Conservation (phyloP, 129 eudicot genomes). For the Pittosporum tobira region DNA sequence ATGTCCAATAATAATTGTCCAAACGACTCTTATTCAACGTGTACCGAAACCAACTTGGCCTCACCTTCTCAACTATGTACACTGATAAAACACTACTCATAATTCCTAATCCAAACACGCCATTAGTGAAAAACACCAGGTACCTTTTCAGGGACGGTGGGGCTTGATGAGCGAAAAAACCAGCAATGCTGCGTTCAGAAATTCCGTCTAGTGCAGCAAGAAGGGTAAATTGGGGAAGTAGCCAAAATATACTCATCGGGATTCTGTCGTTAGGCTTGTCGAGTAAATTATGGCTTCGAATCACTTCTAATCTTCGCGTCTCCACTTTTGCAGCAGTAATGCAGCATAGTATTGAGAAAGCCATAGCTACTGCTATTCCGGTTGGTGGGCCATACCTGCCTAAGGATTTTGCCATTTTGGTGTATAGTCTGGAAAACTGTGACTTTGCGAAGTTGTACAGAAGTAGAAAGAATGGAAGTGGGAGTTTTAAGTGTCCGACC, state of each 20-base stretch:
- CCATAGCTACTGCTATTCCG: constrained; percentile 35
- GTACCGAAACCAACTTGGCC: constrained; percentile 50
- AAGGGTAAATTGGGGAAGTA: constrained; percentile 54
- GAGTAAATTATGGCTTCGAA: constrained; percentile 29
- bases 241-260: constrained; percentile 45
- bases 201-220: constrained; percentile 49
- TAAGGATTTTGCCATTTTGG: not conserved
- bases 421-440: constrained; percentile 6
- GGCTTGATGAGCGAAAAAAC: constrained; percentile 26
- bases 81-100: constrained; percentile 55
- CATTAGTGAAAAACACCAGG: constrained; percentile 14
- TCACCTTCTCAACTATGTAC: constrained; percentile 51
- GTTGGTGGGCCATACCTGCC: constrained; percentile 24
- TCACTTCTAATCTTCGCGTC: constrained; percentile 26
- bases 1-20: constrained; percentile 58
- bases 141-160: constrained; percentile 27
- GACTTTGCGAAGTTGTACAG: constrained; percentile 3
- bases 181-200: constrained; percentile 10
- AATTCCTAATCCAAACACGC: constrained; percentile 45
- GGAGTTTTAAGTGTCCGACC: constrained; percentile 17
- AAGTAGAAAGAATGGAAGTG: constrained; percentile 14
- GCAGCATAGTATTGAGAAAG: constrained; percentile 43
- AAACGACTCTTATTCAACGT: constrained; percentile 45
- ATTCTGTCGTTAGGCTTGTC: constrained; percentile 44
- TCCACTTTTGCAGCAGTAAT: constrained; percentile 57